A percentile compares a stretch with the other conserved stretches of the same genome.
Conservation (phyloP, 2,329 filamentous ascomycete genomes). For the Dactylonectria macrodidyma region DNA sequence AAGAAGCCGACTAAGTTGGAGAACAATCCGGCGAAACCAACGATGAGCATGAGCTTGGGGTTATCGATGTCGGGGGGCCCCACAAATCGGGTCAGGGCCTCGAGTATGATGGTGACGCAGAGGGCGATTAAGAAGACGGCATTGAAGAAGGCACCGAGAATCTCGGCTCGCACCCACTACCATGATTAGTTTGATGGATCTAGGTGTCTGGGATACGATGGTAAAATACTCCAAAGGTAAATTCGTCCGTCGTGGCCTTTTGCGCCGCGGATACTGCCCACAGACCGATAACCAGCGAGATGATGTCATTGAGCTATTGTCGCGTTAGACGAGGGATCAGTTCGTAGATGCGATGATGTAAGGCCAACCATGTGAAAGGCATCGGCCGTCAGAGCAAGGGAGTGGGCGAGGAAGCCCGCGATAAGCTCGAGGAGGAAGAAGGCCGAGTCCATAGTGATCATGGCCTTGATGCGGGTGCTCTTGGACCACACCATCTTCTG, state of each 20-base stretch:
- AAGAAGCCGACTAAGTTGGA: slow-evolving; percentile 93
- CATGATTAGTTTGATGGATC: slow-evolving; percentile 40
- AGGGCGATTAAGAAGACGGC: slow-evolving; percentile 97
- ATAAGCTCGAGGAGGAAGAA: slow-evolving; percentile 95
- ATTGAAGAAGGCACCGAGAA: slow-evolving; percentile 95
- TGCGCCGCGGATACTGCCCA: slow-evolving; percentile 96
- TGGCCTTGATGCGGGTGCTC: slow-evolving; percentile 90
- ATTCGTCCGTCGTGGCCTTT: slow-evolving; percentile 88
- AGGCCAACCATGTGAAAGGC: slow-evolving; percentile 92
- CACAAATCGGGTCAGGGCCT: slow-evolving; percentile 93
- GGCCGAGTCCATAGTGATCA: slow-evolving; percentile 88
- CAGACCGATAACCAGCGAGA: slow-evolving; percentile 90
- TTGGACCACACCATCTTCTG: slow-evolving; percentile 88
- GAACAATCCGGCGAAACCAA: slow-evolving; percentile 86
- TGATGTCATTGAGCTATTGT: slow-evolving; percentile 92
- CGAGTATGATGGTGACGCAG: slow-evolving; percentile 95
- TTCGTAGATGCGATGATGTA: neutral
- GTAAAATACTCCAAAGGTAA: slow-evolving; percentile 87
- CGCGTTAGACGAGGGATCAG: slow-evolving; percentile 33
- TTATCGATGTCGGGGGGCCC: slow-evolving; percentile 91
- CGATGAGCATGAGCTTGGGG: slow-evolving; percentile 88
- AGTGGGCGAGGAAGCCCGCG: slow-evolving; percentile 88
- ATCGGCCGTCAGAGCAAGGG: slow-evolving; percentile 93
- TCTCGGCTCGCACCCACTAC: slow-evolving; percentile 97
- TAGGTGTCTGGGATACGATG: slow-evolving; percentile 3